Evolutionary conservation across 208 protist genomes (phyloP), one percentile per base, ranked within the genome.

Genomic region (Leishmania amazonensis): DNA sequence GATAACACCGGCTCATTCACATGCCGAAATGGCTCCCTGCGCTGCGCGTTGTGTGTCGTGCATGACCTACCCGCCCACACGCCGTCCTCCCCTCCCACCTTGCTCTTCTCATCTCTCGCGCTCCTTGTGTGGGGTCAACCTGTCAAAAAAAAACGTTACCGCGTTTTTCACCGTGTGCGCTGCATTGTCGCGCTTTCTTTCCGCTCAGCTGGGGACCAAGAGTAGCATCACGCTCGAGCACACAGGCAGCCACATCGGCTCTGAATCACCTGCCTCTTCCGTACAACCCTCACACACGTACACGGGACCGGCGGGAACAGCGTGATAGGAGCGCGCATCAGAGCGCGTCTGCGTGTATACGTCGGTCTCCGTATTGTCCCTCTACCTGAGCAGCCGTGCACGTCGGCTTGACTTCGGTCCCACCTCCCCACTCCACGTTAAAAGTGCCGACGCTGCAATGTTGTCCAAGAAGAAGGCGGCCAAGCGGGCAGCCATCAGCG

Each of bases 391-490:
- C 11, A n/a, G 38, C 24, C 24, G 70, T 53, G 45, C 45, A 17
- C 51, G 70, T 53, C 7, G 15, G 11, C n/a, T 45, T 74, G 40
- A 54, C n/a, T 8, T 45, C 21, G 7, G 1, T 31, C 45, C 5
- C 13, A 3, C 71, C 5, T 57, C 40, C 35, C 21, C 31, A 62
- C 51, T 62, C 49, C 9, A 28, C 17, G 60, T 40, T 45, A 51
- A 24, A 76, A 21, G 7, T 15, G 17, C 51, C 19, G 28, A 28
- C n/a, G 35, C 42, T 51, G 11, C 24, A 96, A 96, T 97, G 94
- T 64, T 96, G 42, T 87, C 91, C 0, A 96, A 94, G 75, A 95
- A 94, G 76, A 90, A 88, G 85, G 86, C 88, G 21, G 78, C 81
- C 17, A 87, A 84, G 87, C 81, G 81, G 70, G 81, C 84, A 28